Base-by-base conservation (phyloP, 306 rosid species). In the Inga oerstediana region DNA sequence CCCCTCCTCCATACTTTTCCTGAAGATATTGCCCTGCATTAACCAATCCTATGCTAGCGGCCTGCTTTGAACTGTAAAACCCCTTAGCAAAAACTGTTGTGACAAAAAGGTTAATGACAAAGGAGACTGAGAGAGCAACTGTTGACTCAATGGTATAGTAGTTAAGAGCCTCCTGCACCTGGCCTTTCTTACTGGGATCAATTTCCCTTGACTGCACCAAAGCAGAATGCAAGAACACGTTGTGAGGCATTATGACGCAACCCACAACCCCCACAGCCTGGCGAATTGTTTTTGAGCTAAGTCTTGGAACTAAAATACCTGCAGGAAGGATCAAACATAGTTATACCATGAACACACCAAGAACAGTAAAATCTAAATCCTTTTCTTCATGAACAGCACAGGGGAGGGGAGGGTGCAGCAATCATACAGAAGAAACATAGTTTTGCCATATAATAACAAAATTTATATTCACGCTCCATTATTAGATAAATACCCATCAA, bases 201-300 rank as follows among this genome's bases (percentile, higher is more conserved):
- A 90, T 76, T 70, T 89, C 91, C 86, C 98, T 92, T 61, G 98
- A 93, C 87, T 92, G 98, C 61, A 93, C 98, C 79, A 93, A 85
- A 87, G 98, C 98, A 84, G 98, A 93, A 80, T 93, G 98, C 80
- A 93, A 85, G 83, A 90, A 93, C 59, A 93, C 98, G 52, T 93
- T 93, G 91, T 93, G 98, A 80, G 98, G 98, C 97, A 89, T 93
- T 68, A 93, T 93, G 81, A 93, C 97, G 71, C 98, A 93, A 35
- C 98, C 98, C 68, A 93, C 97, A 68, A 93, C 97, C 14, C 93
- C 98, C 83, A 93, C 98, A 76, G 98, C 98, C 89, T 93, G 98
- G 80, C 94, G 93, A 73, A 92, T 92, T 71, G 97, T 93, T 84
- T 85, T 90, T 24, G 98, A 90, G 89, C 98, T 79, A 14, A 93